Evolutionary conservation across 1,284 basidiomycete species (phyloP).

Genomic region (Papiliotrema flavescens): DNA sequence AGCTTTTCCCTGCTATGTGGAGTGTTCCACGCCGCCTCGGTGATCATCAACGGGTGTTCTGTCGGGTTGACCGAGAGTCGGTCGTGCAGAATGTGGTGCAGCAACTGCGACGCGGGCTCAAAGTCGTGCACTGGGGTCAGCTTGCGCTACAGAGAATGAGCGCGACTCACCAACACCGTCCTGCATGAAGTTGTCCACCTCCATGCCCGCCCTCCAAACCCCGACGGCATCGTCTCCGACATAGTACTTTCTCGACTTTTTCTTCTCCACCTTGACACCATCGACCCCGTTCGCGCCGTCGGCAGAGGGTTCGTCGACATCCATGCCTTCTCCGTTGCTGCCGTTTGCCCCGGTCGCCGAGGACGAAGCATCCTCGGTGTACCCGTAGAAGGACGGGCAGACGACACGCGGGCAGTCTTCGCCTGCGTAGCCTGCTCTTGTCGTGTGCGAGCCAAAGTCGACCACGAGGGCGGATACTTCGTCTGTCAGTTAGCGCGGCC

Average conservation of each 20-base stretch:
- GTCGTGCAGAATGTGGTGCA: constrained; percentile 70
- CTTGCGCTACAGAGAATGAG: neutral
- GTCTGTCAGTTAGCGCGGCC: constrained; percentile 23
- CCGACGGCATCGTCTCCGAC: constrained; percentile 88
- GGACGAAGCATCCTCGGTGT: constrained; percentile 51
- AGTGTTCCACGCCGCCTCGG: constrained; percentile 96
- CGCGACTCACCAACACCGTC: constrained; percentile 74
- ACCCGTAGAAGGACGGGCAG: constrained; percentile 86
- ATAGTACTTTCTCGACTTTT: constrained; percentile 62
- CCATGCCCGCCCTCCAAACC: constrained; percentile 86
- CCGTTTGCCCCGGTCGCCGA: constrained; percentile 8
- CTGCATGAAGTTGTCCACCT: constrained; percentile 76
- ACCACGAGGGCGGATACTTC: constrained; percentile 87
- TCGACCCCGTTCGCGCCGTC: constrained; percentile 41
- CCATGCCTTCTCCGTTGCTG: constrained; percentile 55
- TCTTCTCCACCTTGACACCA: too few species aligned
- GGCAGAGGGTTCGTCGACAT: constrained; percentile 13
- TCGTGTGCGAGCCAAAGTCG: constrained; percentile 85
- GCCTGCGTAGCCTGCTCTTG: constrained; percentile 93
- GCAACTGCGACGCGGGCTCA: constrained; percentile 66
- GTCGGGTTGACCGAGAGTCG: constrained; percentile 63
- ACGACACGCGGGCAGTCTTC: constrained; percentile 94
- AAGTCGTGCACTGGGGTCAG: constrained; percentile 67
- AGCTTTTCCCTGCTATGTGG: constrained; percentile 82
- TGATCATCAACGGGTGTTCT: constrained; percentile 89